A percentile compares a stretch with the other conserved stretches of the same genome.
These are phyloP conservation scores for Colletotrichum tanaceti DNA, from an alignment of 2,329 filamentous ascomycete species.

Conservation along the genomic window DNA sequence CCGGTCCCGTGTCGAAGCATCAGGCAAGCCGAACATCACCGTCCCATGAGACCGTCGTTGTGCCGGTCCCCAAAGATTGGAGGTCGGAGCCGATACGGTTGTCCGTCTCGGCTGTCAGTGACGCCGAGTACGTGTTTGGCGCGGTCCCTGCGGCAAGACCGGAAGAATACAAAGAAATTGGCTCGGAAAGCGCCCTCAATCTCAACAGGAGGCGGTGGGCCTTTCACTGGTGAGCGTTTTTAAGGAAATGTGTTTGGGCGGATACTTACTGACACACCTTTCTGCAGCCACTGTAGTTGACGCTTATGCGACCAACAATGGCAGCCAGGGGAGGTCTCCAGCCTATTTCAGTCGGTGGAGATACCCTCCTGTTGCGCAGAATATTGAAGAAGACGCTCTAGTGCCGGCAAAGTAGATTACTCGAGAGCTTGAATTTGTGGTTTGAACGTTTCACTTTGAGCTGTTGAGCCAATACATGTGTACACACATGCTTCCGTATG, in stretches of 20 bases:
- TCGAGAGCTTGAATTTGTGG: no score
- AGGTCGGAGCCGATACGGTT: slow-evolving; percentile 49
- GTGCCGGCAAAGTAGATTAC: slow-evolving; percentile 1
- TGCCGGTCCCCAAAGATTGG: slow-evolving; percentile 55
- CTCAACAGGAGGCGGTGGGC: slow-evolving; percentile 35
- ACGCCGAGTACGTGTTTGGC: slow-evolving; percentile 57
- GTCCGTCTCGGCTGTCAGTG: slow-evolving; percentile 57
- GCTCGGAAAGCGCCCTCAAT: slow-evolving; percentile 46
- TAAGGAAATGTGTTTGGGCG: rapidly evolving
- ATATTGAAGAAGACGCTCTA: slow-evolving; percentile 14
- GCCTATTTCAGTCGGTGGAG: slow-evolving; percentile 62
- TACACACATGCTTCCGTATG: no score
- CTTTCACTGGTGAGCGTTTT: slow-evolving; percentile 46
- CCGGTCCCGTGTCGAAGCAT: slow-evolving; percentile 56
- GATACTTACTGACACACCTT: background rate
- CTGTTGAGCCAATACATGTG: no score
- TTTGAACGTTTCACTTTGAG: no score
- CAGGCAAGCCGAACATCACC: slow-evolving; percentile 47
- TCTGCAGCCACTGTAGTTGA: slow-evolving; percentile 60
- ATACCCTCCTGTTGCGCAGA: slow-evolving; percentile 50
- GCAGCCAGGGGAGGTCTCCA: slow-evolving; percentile 54
- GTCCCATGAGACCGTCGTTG: slow-evolving; percentile 52
- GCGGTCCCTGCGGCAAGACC: slow-evolving; percentile 48
- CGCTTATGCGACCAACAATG: slow-evolving; percentile 65
- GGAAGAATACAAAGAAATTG: slow-evolving; percentile 45